Evolutionary conservation across 2,329 filamentous ascomycete species (phyloP), one percentile per base, ranked within the genome.

Genomic region (Xylaria sp.): DNA sequence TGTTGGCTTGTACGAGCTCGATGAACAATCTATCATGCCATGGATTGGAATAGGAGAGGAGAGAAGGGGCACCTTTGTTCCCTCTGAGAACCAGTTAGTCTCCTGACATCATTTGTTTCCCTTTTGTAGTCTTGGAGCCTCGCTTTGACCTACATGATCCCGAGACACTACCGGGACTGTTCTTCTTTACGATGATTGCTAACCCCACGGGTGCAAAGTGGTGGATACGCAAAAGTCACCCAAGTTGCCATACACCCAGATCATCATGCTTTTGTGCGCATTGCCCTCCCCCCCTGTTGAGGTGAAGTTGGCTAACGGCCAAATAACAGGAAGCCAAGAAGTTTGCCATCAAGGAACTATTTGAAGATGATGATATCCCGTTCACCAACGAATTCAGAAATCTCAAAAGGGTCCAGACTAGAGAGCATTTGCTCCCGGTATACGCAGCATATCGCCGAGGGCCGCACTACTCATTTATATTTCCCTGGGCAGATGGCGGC

Each of bases 401-500:
- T 23, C 55, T 70, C 13, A 70, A 65, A n/a, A 67, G 28, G 41
- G 41, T 70, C 2, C 18, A 65, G 41, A 65, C 54, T 5, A 55
- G 34, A 28, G 39, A 68, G 18, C 60, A 68, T 32, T 46, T 70
- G 23, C 59, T 68, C 9, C 58, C 55, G 2, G 46, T 64, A 1
- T 70, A 61, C 20, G 55, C 55, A 9, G 68, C 64, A 3, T 70
- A 56, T 55, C 58, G 59, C 18, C 55, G 20, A 18, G 64, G 65
- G 0, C 15, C 2, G 3, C n/a, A 41, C 9, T 68, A 70, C 50
- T 70, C 68, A 4, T 70, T 70, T n/a, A 48, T 70, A 18, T 70
- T 70, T n/a, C 68, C 68, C 4, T 70, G 68, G 68, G 68, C 68
- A 8, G 60, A 67, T 37, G 68, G 68, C 39, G 68, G 68, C 15